phyloP scores from a whole-genome alignment of 371 early-diverging fungal species.

The Mortierella sp. region DNA sequence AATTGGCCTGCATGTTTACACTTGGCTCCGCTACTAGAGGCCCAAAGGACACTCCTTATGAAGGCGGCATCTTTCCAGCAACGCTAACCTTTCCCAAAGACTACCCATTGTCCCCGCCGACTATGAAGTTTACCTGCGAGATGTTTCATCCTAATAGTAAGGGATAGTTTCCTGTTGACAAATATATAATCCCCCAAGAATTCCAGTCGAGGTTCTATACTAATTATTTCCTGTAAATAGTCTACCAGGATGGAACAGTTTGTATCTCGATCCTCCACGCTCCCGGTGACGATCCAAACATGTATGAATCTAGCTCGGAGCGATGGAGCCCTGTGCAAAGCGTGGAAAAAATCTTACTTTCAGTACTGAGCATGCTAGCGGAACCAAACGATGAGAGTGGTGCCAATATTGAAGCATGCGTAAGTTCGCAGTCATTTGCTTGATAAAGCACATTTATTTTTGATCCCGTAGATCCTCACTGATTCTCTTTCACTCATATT shows the following conservation, averaged over 20 bases:
- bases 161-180: background rate
- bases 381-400: conserved; percentile 99
- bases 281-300: conserved; percentile 98
- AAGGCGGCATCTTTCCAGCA: conserved; percentile 89
- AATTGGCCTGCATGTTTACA: background rate
- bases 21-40: conserved; percentile 67
- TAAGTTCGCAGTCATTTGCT: conserved; percentile 54
- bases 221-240: conserved; percentile 43
- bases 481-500: conserved; percentile 21
- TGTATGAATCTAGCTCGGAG: conserved; percentile 93
- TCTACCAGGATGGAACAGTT: conserved; percentile 97
- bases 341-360: conserved; percentile 97
- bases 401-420: conserved; percentile 98
- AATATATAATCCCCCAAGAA: background rate
- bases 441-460: no score
- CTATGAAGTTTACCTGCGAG: conserved; percentile 91
- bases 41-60: conserved; percentile 95
- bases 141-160: conserved; percentile 95
- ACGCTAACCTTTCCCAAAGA: conserved; percentile 92
- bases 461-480: background rate
- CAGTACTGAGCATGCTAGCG: conserved; percentile 90
- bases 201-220: background rate
- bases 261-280: conserved; percentile 99
- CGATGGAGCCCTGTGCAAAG: conserved; percentile 98
- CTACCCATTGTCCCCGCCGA: conserved; percentile 96